Evolutionary conservation across 257 asterid genomes (phyloP).

Genomic region (Paraleonurus japonicus): DNA sequence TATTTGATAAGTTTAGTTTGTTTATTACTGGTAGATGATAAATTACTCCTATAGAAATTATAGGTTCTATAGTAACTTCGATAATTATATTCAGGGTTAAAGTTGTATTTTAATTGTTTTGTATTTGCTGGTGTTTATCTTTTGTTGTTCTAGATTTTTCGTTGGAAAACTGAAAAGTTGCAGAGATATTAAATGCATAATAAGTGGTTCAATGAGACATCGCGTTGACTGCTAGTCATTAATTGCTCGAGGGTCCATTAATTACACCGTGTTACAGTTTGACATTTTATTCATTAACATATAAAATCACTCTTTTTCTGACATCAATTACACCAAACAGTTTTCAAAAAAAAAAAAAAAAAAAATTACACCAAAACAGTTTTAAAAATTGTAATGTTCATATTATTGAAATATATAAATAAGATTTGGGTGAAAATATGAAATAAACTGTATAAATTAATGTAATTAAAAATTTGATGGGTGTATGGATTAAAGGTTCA

Average conservation of each 20-base stretch:
- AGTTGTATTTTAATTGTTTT: neutral
- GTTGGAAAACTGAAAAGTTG: conserved; percentile 23
- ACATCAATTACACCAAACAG: no score
- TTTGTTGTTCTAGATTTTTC: neutral
- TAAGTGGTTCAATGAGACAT: conserved; percentile 2
- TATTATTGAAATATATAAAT: no score
- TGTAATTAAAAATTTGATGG: no score
- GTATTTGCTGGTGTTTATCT: neutral
- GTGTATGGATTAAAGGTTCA: no score
- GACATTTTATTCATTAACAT: no score
- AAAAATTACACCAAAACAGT: no score
- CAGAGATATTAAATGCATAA: conserved; percentile 22
- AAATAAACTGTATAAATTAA: no score
- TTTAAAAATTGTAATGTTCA: no score
- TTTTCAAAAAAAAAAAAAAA: no score
- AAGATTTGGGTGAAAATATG: no score
- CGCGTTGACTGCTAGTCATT: neutral
- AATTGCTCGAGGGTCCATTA: neutral
- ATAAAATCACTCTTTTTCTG: no score
- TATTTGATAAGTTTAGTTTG: no score
- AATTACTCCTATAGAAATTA: neutral
- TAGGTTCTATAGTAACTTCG: neutral
- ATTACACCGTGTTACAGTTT: neutral
- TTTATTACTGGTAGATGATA: neutral
- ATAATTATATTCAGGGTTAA: neutral